These are phyloP conservation scores for Ballota nigra DNA, from an alignment of 257 asterid genomes.

Conservation along the genomic window DNA sequence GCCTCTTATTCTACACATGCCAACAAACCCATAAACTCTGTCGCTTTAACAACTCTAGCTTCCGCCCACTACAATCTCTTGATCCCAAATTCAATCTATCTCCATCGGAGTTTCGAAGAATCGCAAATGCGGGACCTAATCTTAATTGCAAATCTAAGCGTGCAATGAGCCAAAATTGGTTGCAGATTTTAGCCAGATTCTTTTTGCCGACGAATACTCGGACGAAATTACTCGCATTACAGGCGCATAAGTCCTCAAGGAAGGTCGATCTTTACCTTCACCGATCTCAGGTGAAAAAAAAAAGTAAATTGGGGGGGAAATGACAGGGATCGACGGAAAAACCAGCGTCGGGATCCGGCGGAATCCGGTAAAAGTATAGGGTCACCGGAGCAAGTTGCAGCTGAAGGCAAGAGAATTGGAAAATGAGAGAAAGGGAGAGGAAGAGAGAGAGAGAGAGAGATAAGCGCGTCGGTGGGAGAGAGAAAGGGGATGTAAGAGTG, in stretches of 20 bases:
- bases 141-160: slow-evolving; percentile 24
- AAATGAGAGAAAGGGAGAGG: not conserved
- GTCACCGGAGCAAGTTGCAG: slow-evolving; percentile 22
- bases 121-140: not conserved
- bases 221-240: slow-evolving; percentile 4
- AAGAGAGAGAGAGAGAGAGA: slow-evolving; percentile 1
- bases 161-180: not conserved
- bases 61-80: slow-evolving; percentile 11
- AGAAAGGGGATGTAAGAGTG: not conserved
- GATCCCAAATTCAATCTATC: slow-evolving; percentile 22
- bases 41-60: slow-evolving; percentile 5
- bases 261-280: slow-evolving; percentile 36
- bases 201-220: not conserved
- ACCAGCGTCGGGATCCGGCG: slow-evolving; percentile 24
- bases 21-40: slow-evolving; percentile 31
- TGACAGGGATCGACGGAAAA: not conserved
- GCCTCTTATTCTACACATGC: slow-evolving; percentile 58
- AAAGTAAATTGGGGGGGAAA: not conserved
- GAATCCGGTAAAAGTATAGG: slow-evolving; percentile 2
- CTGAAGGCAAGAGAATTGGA: not conserved
- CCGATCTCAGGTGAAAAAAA: slow-evolving; percentile 23
- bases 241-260: slow-evolving; percentile 23
- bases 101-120: not conserved
- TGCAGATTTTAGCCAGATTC: slow-evolving; percentile 24
- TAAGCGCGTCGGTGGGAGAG: slow-evolving; percentile 26